A percentile compares a stretch with the other conserved stretches of the same genome.
Evolutionary conservation across 192 early-diverging fungal genomes (phyloP).

Genomic region (Backusella psychrophila): DNA sequence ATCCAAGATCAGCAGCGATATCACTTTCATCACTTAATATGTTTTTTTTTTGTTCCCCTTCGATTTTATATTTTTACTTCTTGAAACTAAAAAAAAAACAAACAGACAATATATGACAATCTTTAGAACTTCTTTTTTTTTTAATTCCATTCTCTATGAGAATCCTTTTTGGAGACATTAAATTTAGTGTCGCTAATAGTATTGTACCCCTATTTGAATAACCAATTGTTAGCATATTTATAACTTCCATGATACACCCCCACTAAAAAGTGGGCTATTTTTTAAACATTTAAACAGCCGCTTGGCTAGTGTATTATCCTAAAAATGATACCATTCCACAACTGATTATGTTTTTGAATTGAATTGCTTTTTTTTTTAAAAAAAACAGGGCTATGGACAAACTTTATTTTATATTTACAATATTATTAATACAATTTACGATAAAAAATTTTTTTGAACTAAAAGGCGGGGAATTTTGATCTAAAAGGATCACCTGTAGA

Average conservation of each 20-base stretch:
- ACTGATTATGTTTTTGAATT: not conserved
- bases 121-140: not conserved
- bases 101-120: not conserved
- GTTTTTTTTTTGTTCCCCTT: not conserved
- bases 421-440: not conserved
- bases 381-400: not conserved
- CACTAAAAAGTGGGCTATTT: not conserved
- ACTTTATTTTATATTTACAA: conserved; percentile 5
- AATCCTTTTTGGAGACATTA: not conserved
- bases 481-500: conserved; percentile 15
- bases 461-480: conserved; percentile 29
- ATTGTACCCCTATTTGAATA: not conserved
- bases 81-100: not conserved
- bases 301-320: not conserved
- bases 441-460: not conserved
- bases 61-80: not conserved
- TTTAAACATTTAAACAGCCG: not conserved
- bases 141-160: not conserved
- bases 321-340: conserved; percentile 1
- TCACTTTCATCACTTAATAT: not conserved
- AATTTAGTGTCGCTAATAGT: not conserved
- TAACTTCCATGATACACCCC: not conserved
- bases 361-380: not conserved
- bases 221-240: not conserved
- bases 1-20: not conserved